These are phyloP conservation scores for Penicillium chermesinum DNA, from an alignment of 495 filamentous ascomycete species.

Conservation along the genomic window DNA sequence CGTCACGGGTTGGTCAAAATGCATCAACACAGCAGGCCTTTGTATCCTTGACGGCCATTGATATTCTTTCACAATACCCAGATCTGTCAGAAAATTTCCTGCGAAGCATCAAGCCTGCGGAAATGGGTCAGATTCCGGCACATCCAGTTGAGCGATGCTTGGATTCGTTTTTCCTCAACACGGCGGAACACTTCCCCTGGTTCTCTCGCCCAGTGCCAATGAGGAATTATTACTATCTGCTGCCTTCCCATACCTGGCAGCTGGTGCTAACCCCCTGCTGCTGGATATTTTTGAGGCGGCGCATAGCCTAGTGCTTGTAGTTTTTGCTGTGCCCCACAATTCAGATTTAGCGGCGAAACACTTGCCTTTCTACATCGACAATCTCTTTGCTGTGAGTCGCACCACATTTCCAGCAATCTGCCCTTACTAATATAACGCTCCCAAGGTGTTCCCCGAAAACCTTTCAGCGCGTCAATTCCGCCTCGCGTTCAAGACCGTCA, in stretches of 20 bases:
- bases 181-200: slow-evolving; percentile 78
- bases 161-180: slow-evolving; percentile 90
- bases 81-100: slow-evolving; percentile 66
- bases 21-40: slow-evolving; percentile 79
- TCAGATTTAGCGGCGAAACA: slow-evolving; percentile 64
- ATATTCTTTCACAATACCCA: slow-evolving; percentile 74
- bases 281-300: slow-evolving; percentile 86
- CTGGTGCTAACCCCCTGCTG: slow-evolving; percentile 56
- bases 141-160: slow-evolving; percentile 74
- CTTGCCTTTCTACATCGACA: slow-evolving; percentile 81
- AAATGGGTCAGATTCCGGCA: slow-evolving; percentile 59
- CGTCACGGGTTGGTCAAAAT: slow-evolving; percentile 67
- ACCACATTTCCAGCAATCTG: background rate
- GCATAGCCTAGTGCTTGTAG: slow-evolving; percentile 78
- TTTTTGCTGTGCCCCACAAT: slow-evolving; percentile 74
- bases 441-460: slow-evolving; percentile 67
- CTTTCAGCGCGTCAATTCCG: slow-evolving; percentile 88
- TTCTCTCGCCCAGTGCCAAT: slow-evolving; percentile 57
- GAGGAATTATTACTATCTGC: slow-evolving; percentile 71
- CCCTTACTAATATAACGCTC: slow-evolving; percentile 12
- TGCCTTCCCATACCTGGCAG: slow-evolving; percentile 70
- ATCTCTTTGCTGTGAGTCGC: slow-evolving; percentile 67
- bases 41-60: slow-evolving; percentile 81
- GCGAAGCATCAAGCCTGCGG: slow-evolving; percentile 51
- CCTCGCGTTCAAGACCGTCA: slow-evolving; percentile 83